Conservation (phyloP, 2,329 filamentous ascomycete species). For the Diaporthe citriasiana region DNA sequence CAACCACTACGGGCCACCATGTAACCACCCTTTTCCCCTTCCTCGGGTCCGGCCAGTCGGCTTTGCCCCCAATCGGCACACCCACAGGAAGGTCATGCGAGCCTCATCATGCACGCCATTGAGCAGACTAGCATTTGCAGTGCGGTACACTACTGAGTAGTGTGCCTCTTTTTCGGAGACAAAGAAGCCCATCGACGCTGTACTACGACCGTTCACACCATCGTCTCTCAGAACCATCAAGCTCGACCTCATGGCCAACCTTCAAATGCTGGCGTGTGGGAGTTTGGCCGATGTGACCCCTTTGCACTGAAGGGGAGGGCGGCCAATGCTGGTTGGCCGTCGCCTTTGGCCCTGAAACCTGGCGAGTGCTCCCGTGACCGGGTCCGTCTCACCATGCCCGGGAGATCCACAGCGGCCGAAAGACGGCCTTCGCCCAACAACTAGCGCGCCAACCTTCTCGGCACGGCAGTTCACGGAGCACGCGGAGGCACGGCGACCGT, state of each 20-base stretch:
- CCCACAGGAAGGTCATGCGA: slow-evolving; percentile 22
- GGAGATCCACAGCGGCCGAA: slow-evolving; percentile 16
- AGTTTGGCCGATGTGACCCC: slow-evolving; percentile 17
- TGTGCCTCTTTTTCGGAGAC: neutral
- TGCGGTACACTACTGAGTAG: slow-evolving; percentile 20
- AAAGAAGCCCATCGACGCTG: neutral
- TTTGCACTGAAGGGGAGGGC: neutral
- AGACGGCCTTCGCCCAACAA: neutral
- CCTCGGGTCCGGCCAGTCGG: neutral
- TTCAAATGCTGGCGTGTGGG: neutral
- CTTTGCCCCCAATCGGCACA: slow-evolving; percentile 7
- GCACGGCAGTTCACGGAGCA: slow-evolving; percentile 18
- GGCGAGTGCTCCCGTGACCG: slow-evolving; percentile 10
- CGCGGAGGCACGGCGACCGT: neutral
- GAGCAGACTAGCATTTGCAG: slow-evolving; percentile 1
- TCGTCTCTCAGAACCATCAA: neutral
- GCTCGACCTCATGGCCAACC: neutral
- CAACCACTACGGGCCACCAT: neutral
- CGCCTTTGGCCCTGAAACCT: slow-evolving; percentile 25
- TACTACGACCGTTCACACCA: neutral
- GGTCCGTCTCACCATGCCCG: slow-evolving; percentile 6
- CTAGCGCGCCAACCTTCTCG: neutral
- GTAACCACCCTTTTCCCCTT: slow-evolving; percentile 10
- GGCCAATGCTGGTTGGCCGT: neutral
- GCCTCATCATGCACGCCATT: slow-evolving; percentile 27